Base-by-base conservation (phyloP, 495 filamentous ascomycete genomes). In the Schizothecium vesticola region DNA sequence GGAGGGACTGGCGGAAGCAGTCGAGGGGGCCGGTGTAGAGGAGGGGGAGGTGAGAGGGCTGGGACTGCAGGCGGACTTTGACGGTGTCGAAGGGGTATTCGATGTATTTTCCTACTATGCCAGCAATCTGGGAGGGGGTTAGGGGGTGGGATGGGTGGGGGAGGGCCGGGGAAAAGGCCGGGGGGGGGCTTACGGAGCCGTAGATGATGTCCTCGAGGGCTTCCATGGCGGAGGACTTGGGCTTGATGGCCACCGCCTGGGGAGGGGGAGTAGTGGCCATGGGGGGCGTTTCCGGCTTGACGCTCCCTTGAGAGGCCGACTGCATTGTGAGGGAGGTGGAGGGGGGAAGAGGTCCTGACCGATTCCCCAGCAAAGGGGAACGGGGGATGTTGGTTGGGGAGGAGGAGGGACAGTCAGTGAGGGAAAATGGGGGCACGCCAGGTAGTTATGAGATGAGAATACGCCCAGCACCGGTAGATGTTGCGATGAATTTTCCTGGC, bases 11-110 rank as follows among this genome's bases (percentile, higher is more conserved):
- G 63, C 86, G 86, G 79, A 99, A 96, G 80, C 95, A 98, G 81
- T 98, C 96, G 64, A 98, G 69, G 0, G 96, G 94, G 0, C 96
- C 96, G 1, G 78, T 88, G 77, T 97, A 99, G 22, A 86, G 90
- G 16, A 92, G 87, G 28, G 94, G 92, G 1, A 90, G 84, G 68
- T 90, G 86, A 73, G 93, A 90, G 9, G 93, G 92, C 77, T 97
- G 95, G 4, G 90, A 89, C 76, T 92, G 90, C 5, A 92, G 80
- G 25, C 87, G 82, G 61, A 88, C 95, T 83, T 99, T 99, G 72
- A 99, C 90, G 0, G 96, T 99, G 81, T 99, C 96, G 78, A 98
- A 98, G 31, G 96, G 96, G 76, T 96, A 99, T 74, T 99, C 96
- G 73, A 99, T 92, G 70, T 92, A 87, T 82, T 99, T 99, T 69